Conservation (phyloP, 495 filamentous ascomycete genomes). For the Lasiosphaeriaceae sp. region DNA sequence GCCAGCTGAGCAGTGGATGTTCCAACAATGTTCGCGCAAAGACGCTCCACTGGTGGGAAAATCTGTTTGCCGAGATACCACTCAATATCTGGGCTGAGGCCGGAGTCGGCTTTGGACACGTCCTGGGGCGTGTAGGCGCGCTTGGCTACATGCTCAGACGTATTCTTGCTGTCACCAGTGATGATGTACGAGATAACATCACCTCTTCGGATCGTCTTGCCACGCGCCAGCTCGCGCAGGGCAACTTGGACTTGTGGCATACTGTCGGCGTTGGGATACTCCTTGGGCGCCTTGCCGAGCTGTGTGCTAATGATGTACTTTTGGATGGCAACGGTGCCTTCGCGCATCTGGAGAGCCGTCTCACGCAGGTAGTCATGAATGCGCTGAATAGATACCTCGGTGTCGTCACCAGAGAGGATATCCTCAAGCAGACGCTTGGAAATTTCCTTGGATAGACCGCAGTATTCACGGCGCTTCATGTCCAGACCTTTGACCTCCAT, state of each 20-base stretch:
- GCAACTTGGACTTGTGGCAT: conserved; percentile 99
- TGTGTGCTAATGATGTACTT: conserved; percentile 98
- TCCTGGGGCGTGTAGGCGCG: conserved; percentile 85
- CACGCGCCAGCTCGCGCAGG: conserved; percentile 77
- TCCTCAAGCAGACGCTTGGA: conserved; percentile 81
- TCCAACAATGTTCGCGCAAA: conserved; percentile 91
- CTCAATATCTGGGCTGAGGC: conserved; percentile 79
- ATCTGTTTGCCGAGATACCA: conserved; percentile 99
- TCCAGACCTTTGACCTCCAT: conserved; percentile 98
- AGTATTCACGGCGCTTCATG: conserved; percentile 97
- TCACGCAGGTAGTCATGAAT: conserved; percentile 90
- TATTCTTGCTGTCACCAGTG: conserved; percentile 68
- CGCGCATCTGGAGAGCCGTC: conserved; percentile 77
- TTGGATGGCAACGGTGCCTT: conserved; percentile 61
- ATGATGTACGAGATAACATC: conserved; percentile 96
- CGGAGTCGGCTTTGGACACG: conserved; percentile 69
- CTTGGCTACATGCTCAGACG: conserved; percentile 73
- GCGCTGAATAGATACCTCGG: conserved; percentile 79
- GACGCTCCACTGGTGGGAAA: conserved; percentile 94
- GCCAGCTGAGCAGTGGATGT: conserved; percentile 85
- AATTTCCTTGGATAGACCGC: conserved; percentile 87
- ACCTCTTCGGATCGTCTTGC: conserved; percentile 82
- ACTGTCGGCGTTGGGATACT: conserved; percentile 85
- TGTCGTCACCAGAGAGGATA: conserved; percentile 89
- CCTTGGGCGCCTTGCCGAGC: conserved; percentile 86